Base-by-base conservation (phyloP, 768 basidiomycete species). In the Naganishia vishniacii region DNA sequence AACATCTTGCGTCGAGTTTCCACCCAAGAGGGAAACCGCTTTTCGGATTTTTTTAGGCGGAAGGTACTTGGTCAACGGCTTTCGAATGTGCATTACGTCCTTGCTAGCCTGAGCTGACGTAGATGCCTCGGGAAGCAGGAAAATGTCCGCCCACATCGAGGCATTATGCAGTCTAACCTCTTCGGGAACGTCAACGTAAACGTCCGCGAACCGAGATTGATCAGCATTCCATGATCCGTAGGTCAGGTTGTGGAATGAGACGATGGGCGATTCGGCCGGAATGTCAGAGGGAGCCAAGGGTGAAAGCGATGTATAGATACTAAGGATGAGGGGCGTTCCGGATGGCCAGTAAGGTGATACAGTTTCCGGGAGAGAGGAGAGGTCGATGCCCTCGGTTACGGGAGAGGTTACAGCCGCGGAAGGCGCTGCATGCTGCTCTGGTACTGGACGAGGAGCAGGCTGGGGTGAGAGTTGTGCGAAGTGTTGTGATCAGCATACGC, bases 61-160 rank as follows among this genome's bases (percentile, higher is more conserved):
- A 32, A 88, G 70, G 75, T 91, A 93, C n/a, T 88, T 85, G 1
- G 90, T 94, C 67, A 99, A 73, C 69, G 72, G 18, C 70, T 77
- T 77, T 44, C 73, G 64, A 31, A 70, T 70, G 7, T 65, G 44
- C 13, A 68, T 65, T 12, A 74, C 67, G 25, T 42, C 32, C 44
- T 29, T 48, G 11, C 26, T 20, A n/a, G n/a, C 51, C 3, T n/a
- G 25, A 1, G 29, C 44, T 15, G 34, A 32, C n/a, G 32, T 20
- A 7, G 25, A 26, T 0, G 49, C 40, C 1, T 59, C 45, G 37
- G 47, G 29, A 20, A 74, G 69, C 12, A 77, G 67, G 12, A 70
- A 60, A 28, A 75, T 59, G 42, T 77, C 74, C 61, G 74, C 70
- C 65, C 68, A 77, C 70, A 68, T 73, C 37, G 64, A 72, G 4